Conservation (phyloP, 345 rosid species). For the Rhizophora apiculata region DNA sequence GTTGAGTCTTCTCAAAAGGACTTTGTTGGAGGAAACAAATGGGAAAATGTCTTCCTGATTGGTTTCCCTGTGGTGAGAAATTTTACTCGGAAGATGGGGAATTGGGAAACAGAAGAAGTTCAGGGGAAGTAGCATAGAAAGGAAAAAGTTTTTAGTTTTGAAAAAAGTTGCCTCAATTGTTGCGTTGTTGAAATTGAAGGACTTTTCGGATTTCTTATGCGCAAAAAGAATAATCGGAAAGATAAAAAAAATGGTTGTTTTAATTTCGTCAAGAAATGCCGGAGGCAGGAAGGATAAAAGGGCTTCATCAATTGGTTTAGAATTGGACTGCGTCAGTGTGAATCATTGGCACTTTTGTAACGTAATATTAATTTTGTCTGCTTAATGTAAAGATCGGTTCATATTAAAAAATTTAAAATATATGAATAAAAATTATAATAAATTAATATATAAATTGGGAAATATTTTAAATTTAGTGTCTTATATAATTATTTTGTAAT, state of each 20-base stretch:
- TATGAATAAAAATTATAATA: too few relatives aligned
- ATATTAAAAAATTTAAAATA: too few relatives aligned
- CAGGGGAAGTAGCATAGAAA: too few relatives aligned
- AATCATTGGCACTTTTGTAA: too few relatives aligned
- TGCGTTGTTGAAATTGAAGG: neutral
- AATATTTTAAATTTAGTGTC: too few relatives aligned
- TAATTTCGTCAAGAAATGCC: neutral
- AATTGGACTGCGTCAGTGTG: too few relatives aligned
- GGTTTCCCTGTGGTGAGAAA: neutral
- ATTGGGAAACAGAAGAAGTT: neutral
- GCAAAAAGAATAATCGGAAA: neutral
- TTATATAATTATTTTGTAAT: too few relatives aligned
- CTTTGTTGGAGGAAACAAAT: neutral
- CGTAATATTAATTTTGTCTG: too few relatives aligned
- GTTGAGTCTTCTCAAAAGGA: slow-evolving; percentile 1
- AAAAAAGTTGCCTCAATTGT: slow-evolving; percentile 7
- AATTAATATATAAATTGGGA: too few relatives aligned
- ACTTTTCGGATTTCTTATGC: neutral
- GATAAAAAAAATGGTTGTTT: neutral
- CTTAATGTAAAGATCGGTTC: too few relatives aligned
- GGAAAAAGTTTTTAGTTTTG: too few relatives aligned
- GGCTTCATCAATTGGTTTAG: neutral
- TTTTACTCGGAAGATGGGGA: slow-evolving; percentile 14
- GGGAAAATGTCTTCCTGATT: neutral
- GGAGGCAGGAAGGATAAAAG: too few relatives aligned